Percentiles rank a stretch among this genome's conserved stretches.
phyloP scores from a whole-genome alignment of 169 alveolate genomes.

The Plasmodium inui region DNA sequence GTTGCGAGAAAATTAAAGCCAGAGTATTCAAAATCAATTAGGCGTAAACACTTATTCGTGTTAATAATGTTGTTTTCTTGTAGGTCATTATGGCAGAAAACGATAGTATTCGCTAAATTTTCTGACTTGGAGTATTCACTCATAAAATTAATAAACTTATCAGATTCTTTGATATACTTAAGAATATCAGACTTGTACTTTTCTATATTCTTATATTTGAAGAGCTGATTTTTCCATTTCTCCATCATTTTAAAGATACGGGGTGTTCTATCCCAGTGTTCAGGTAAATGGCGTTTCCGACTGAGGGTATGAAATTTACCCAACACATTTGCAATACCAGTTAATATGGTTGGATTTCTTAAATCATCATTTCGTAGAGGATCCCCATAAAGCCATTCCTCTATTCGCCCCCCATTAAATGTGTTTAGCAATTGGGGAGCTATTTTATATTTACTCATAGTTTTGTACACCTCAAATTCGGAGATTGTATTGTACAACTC shows the following conservation, averaged over 20 bases:
- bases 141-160: constrained; percentile 57
- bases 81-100: constrained; percentile 86
- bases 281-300: constrained; percentile 43
- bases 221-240: constrained; percentile 69
- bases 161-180: constrained; percentile 58
- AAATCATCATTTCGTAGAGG: constrained; percentile 78
- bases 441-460: constrained; percentile 79
- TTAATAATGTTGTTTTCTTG: constrained; percentile 85
- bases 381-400: constrained; percentile 86
- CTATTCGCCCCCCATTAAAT: constrained; percentile 86
- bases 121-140: constrained; percentile 55
- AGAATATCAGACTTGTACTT: constrained; percentile 31
- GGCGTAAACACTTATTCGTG: constrained; percentile 76
- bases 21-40: constrained; percentile 87
- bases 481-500: constrained; percentile 80
- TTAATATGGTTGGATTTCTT: constrained; percentile 77
- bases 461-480: constrained; percentile 83
- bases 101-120: constrained; percentile 77
- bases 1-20: constrained; percentile 83
- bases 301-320: constrained; percentile 73
- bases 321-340: constrained; percentile 79
- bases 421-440: constrained; percentile 81
- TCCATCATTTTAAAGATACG: constrained; percentile 63
- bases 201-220: constrained; percentile 39
- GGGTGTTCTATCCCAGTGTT: constrained; percentile 80